Evolutionary conservation across 164 flowering plant genomes (phyloP), one percentile per base, ranked within the genome.

Genomic region (Pachysandra terminalis): DNA sequence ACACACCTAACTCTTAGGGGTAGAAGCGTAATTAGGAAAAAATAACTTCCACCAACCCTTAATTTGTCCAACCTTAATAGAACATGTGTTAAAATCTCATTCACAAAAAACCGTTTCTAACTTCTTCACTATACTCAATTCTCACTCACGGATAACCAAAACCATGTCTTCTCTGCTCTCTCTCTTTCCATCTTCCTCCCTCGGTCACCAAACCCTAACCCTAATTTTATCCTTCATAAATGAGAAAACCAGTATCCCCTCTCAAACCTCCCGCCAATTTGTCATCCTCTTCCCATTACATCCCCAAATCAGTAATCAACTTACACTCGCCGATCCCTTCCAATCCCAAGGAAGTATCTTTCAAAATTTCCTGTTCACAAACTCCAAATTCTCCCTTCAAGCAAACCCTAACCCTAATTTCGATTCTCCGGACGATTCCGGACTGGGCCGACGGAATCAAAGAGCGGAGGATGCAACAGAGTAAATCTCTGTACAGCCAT

Each of bases 371-470:
- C 68, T 58, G 35, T 28, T 63, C 78, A 19, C 54, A 16, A 12
- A 65, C 27, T 35, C 68, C 73, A 82, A 68, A 71, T 15, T 59
- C 58, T 70, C 53, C 70, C 66, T 64, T 69, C 69, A 55, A 41
- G 22, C 72, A 72, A 63, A 60, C 69, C 58, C 65, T 28, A 21
- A 52, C 71, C 68, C 64, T 88, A 1, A 14, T 73, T 13, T 82
- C 86, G 9, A 72, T 86, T 72, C 83, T 94, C 41, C 81, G 73
- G 0, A 70, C 78, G 0, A 75, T 94, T 22, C 91, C 96, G 13
- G 83, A 86, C 63, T 95, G 98, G 98, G 86, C 96, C 0, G 98
- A 90, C 73, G 67, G 61, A 17, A 63, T 90, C 0, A 77, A 91
- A 67, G 98, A 95, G 81, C 73, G 82, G 7, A 84, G 97, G 8